phyloP scores from a whole-genome alignment of 1,284 basidiomycete species.

The Ustilago cynodontis region DNA sequence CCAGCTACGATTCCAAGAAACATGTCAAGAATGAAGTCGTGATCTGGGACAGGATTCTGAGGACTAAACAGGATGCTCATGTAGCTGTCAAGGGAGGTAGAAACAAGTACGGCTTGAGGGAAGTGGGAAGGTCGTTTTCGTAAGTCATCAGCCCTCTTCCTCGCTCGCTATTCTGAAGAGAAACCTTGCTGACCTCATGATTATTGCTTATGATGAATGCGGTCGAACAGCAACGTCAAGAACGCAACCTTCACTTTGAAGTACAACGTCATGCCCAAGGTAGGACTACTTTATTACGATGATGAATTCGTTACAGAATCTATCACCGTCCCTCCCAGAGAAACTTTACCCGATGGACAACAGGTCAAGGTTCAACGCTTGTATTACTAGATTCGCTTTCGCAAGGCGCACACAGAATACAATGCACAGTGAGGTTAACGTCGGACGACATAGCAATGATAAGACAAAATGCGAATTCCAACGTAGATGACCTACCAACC shows the following conservation, averaged over 20 bases:
- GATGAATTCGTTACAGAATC: conserved; percentile 29
- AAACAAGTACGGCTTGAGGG: conserved; percentile 87
- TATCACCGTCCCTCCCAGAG: conserved; percentile 27
- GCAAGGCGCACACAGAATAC: neutral
- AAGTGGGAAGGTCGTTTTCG: conserved; percentile 82
- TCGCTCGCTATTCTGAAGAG: neutral
- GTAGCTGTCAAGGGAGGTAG: conserved; percentile 76
- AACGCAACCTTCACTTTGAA: conserved; percentile 80
- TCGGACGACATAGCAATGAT: no score
- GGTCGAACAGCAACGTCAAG: conserved; percentile 61
- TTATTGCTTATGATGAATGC: no score
- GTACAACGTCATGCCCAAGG: conserved; percentile 91
- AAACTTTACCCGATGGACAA: conserved; percentile 24
- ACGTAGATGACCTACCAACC: no score
- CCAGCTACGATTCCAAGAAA: conserved; percentile 46
- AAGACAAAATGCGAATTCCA: neutral
- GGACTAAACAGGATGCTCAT: conserved; percentile 79
- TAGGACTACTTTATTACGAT: conserved; percentile 76
- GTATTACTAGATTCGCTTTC: conserved; percentile 31
- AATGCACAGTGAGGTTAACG: no score
- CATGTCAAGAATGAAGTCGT: conserved; percentile 80
- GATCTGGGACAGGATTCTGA: conserved; percentile 90
- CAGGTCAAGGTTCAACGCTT: conserved; percentile 38
- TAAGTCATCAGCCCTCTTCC: conserved; percentile 71
- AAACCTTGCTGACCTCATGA: conserved; percentile 1